Evolutionary conservation across 1,284 basidiomycete species (phyloP).

Genomic region (Sporisorium graminicola): DNA sequence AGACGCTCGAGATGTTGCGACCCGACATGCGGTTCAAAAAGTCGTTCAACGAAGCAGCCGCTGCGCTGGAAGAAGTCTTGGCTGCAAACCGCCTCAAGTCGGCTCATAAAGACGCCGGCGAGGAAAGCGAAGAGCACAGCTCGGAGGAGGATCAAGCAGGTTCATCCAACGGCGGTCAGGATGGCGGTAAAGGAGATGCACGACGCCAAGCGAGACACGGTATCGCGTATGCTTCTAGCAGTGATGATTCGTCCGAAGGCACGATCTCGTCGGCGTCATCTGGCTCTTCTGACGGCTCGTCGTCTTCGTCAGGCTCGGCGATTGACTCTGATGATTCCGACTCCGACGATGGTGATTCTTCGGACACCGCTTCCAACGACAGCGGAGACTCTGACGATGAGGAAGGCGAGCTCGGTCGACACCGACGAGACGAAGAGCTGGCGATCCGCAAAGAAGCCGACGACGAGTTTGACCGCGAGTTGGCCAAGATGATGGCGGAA

Average conservation of each 20-base stretch:
- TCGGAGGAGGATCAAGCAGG: conserved; percentile 34
- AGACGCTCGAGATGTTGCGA: conserved; percentile 79
- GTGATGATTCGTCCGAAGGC: conserved; percentile 17
- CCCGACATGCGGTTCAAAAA: conserved; percentile 74
- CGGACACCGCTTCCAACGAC: conserved; percentile 18
- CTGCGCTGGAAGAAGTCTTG: conserved; percentile 89
- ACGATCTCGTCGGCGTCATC: conserved; percentile 15
- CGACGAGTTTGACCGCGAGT: conserved; percentile 92
- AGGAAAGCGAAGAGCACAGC: conserved; percentile 30
- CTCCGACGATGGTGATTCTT: conserved; percentile 21
- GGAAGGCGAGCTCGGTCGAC: conserved; percentile 35
- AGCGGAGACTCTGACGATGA: conserved; percentile 18
- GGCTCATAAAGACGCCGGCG: conserved; percentile 16
- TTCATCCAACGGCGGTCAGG: conserved; percentile 67
- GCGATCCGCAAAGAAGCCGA: conserved; percentile 80
- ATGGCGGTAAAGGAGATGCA: conserved; percentile 73
- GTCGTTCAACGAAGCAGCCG: conserved; percentile 84
- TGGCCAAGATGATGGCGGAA: conserved; percentile 88
- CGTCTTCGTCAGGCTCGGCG: conserved; percentile 19
- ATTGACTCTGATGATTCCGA: conserved; percentile 15
- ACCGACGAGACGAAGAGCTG: conserved; percentile 70
- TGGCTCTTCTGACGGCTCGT: conserved; percentile 10
- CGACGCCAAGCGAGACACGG: conserved; percentile 75
- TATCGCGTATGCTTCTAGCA: conserved; percentile 69
- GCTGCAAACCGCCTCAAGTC: conserved; percentile 69